These are phyloP conservation scores for Saccharomyces hybrid DNA, from an alignment of 1,139 yeast species.

Conservation along the genomic window DNA sequence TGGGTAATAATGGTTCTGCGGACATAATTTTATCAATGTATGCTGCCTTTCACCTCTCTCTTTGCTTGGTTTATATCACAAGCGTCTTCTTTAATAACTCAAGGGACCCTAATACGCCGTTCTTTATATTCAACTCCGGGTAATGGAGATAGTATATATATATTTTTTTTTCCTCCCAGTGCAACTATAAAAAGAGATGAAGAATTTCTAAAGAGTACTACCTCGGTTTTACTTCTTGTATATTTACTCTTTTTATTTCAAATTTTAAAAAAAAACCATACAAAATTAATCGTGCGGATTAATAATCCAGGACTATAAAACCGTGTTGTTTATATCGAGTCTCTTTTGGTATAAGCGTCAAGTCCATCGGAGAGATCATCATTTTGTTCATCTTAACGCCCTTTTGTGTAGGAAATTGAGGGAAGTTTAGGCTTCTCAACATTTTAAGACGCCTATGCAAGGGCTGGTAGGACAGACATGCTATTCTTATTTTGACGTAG, in stretches of 20 bases:
- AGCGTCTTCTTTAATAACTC: neutral
- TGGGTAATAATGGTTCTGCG: constrained; percentile 10
- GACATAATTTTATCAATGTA: constrained; percentile 5
- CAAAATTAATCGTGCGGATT: constrained; percentile 49
- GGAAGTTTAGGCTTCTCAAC: neutral
- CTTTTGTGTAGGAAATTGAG: constrained; percentile 35
- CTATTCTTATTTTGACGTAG: neutral
- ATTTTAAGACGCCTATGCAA: constrained; percentile 28
- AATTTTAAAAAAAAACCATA: constrained; percentile 15
- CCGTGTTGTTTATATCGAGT: constrained; percentile 55
- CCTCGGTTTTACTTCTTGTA: constrained; percentile 1
- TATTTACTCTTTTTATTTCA: constrained; percentile 7
- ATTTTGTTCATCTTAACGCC: constrained; percentile 53
- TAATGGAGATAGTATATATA: neutral
- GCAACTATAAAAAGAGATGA: constrained; percentile 5
- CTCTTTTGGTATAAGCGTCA: constrained; percentile 43
- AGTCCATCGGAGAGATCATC: constrained; percentile 56
- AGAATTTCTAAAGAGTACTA: neutral
- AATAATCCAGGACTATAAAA: constrained; percentile 49
- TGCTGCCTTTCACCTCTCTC: neutral
- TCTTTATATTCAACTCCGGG: neutral
- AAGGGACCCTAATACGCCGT: neutral
- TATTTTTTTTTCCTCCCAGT: neutral
- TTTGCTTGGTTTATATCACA: neutral
- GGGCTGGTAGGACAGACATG: constrained; percentile 60